A percentile compares a stretch with the other conserved stretches of the same genome.
Evolutionary conservation across 805 yeast genomes (phyloP).

Genomic region (Ogataea dorogensis): DNA sequence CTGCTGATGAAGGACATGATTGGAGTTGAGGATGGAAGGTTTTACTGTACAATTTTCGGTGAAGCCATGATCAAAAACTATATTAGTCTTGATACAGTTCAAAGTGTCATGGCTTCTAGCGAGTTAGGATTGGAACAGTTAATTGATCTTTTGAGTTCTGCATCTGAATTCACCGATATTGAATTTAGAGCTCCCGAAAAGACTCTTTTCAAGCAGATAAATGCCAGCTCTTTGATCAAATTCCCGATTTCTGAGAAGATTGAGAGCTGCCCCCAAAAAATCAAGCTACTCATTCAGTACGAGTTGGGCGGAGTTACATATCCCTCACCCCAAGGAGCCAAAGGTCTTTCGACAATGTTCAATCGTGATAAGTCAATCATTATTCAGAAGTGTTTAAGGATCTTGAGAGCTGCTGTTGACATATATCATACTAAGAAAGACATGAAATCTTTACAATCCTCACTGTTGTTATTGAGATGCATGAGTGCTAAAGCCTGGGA

Average conservation of each 20-base stretch:
- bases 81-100: slow-evolving; percentile 44
- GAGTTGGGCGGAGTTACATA: slow-evolving; percentile 50
- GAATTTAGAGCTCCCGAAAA: slow-evolving; percentile 45
- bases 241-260: slow-evolving; percentile 34
- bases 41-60: slow-evolving; percentile 41
- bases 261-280: slow-evolving; percentile 36
- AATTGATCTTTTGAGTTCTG: slow-evolving; percentile 31
- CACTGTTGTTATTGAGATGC: slow-evolving; percentile 40
- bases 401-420: slow-evolving; percentile 45
- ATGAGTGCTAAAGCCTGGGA: slow-evolving; percentile 52
- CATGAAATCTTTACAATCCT: slow-evolving; percentile 38
- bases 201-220: slow-evolving; percentile 43
- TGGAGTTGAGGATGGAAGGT: not conserved
- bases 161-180: slow-evolving; percentile 42
- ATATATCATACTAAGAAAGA: slow-evolving; percentile 42
- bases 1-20: slow-evolving; percentile 1
- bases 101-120: slow-evolving; percentile 28
- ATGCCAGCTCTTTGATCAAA: slow-evolving; percentile 37
- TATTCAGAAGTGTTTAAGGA: slow-evolving; percentile 42
- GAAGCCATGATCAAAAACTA: slow-evolving; percentile 50
- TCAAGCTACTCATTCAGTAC: slow-evolving; percentile 44
- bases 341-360: slow-evolving; percentile 39
- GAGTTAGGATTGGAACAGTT: slow-evolving; percentile 20
- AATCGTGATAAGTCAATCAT: slow-evolving; percentile 44
- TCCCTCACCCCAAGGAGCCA: slow-evolving; percentile 43